Percentiles rank a stretch among this genome's conserved stretches.
phyloP scores from a whole-genome alignment of 306 rosid genomes.

The Trichosanthes truncata region DNA sequence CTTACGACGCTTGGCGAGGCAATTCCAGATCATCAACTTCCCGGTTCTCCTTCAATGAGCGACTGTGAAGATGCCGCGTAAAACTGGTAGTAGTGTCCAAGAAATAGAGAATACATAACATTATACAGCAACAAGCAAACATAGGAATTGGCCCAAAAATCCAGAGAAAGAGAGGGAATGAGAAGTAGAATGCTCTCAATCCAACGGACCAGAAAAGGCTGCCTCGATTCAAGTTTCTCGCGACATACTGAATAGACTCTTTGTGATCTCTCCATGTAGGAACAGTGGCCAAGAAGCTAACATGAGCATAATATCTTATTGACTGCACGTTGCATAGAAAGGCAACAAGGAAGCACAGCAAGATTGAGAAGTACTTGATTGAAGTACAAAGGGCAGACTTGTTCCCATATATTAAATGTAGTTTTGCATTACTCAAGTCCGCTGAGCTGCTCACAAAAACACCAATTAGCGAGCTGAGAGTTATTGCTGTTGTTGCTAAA shows the following conservation, averaged over 20 bases:
- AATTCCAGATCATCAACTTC: constrained; percentile 29
- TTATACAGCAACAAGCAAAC: constrained; percentile 55
- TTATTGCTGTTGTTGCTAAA: constrained; percentile 73
- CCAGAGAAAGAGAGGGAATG: constrained; percentile 85
- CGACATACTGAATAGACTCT: constrained; percentile 38
- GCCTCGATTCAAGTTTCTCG: constrained; percentile 59
- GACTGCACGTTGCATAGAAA: constrained; percentile 81
- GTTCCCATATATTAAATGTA: constrained; percentile 48
- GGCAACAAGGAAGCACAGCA: constrained; percentile 74
- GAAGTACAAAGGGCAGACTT: constrained; percentile 30
- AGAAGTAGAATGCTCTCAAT: constrained; percentile 65
- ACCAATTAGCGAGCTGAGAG: constrained; percentile 69
- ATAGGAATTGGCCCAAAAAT: constrained; percentile 80
- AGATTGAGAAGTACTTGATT: constrained; percentile 49
- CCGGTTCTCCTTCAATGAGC: constrained; percentile 32
- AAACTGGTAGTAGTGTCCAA: constrained; percentile 66
- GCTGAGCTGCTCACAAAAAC: constrained; percentile 49
- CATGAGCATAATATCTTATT: constrained; percentile 74
- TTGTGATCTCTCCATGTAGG: constrained; percentile 43
- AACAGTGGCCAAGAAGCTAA: constrained; percentile 70
- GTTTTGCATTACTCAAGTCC: constrained; percentile 20
- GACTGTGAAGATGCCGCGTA: constrained; percentile 45
- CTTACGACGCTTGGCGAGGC: constrained; percentile 12
- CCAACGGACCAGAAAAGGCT: constrained; percentile 75
- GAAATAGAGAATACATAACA: constrained; percentile 47